Conservation (phyloP, 345 rosid species). For the Trapa incisa region DNA sequence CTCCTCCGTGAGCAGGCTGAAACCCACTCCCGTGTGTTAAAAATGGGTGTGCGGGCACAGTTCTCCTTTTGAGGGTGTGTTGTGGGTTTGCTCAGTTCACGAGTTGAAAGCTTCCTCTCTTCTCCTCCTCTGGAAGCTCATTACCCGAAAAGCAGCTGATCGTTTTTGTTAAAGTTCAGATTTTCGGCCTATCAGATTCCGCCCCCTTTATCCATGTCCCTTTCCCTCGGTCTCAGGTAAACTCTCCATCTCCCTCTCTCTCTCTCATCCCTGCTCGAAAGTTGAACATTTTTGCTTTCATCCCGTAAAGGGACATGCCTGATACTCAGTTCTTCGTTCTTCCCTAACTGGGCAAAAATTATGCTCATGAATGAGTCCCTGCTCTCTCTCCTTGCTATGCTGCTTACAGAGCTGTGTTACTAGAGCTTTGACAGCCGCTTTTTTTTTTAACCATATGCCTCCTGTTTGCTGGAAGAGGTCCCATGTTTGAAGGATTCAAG, state of each 20-base stretch:
- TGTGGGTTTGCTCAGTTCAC: not conserved
- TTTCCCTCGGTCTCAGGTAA: not conserved
- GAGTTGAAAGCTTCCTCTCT: constrained; percentile 2
- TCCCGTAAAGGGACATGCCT: not conserved
- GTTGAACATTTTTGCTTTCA: not conserved
- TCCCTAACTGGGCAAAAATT: not conserved
- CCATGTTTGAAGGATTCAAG: not conserved
- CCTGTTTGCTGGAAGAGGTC: not conserved
- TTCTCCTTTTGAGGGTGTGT: not conserved
- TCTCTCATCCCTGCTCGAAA: not conserved
- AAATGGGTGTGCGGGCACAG: not conserved
- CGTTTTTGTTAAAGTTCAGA: not conserved
- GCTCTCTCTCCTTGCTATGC: not conserved
- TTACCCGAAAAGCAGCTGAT: not conserved
- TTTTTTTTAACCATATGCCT: not conserved
- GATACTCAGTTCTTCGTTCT: not conserved
- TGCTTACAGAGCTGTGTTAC: not conserved
- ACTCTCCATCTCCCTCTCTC: constrained; percentile 1
- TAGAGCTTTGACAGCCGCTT: not conserved
- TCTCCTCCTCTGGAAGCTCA: not conserved
- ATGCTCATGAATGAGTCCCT: not conserved
- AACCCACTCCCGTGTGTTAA: not conserved
- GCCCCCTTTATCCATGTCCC: not conserved
- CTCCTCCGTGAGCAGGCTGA: not conserved
- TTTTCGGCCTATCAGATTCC: constrained; percentile 4